phyloP scores from a whole-genome alignment of 1,284 basidiomycete genomes.

The Phenoliferia sp. region DNA sequence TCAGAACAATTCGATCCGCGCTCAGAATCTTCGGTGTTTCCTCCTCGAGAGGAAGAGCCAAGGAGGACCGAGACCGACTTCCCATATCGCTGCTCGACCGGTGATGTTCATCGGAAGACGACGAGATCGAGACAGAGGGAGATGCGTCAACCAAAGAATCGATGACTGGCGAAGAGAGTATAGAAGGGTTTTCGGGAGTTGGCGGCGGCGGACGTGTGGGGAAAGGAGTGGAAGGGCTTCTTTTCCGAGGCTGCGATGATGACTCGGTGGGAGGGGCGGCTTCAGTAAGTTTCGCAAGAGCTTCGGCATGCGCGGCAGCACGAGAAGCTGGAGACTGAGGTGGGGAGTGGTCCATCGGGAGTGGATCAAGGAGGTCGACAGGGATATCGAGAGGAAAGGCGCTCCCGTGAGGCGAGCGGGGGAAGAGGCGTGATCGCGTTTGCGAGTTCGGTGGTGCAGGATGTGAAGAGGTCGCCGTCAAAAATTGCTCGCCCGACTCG shows the following conservation, averaged over 20 bases:
- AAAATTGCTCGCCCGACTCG: not conserved
- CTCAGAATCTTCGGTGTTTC: not conserved
- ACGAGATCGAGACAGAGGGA: not conserved
- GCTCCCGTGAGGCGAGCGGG: not conserved
- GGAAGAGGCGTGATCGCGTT: not conserved
- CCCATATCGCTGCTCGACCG: no score
- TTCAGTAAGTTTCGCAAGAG: constrained; percentile 2
- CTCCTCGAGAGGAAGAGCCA: not conserved
- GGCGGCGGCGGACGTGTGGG: not conserved
- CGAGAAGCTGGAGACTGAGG: not conserved
- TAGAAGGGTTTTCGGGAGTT: not conserved
- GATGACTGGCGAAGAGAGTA: not conserved
- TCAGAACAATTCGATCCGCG: not conserved
- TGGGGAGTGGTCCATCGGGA: not conserved
- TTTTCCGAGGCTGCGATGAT: not conserved
- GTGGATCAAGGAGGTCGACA: not conserved
- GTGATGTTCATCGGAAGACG: not conserved
- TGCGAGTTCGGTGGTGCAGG: not conserved
- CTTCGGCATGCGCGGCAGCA: not conserved
- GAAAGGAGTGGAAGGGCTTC: not conserved
- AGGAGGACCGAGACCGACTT: not conserved
- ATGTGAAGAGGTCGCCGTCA: no score
- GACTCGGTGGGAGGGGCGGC: not conserved
- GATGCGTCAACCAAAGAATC: not conserved
- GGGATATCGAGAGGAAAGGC: not conserved